These are phyloP conservation scores for Aspergillus carlsbadensis DNA, from an alignment of 495 filamentous ascomycete genomes.

Conservation along the genomic window DNA sequence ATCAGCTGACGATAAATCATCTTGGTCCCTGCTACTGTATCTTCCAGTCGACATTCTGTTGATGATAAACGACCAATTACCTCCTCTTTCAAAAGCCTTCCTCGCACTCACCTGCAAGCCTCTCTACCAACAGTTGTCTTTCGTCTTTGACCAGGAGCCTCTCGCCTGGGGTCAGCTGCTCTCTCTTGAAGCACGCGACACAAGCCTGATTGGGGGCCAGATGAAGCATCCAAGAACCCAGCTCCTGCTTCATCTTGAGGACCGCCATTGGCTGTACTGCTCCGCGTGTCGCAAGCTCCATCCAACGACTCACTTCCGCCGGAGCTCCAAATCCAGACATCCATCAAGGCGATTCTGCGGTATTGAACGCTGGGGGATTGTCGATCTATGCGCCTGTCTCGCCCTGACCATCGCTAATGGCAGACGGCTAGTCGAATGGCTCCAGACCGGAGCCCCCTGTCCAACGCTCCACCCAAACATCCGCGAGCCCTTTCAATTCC, in stretches of 20 bases:
- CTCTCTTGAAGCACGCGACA: background rate
- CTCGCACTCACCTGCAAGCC: constrained; percentile 18
- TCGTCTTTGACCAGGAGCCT: background rate
- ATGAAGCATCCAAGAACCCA: background rate
- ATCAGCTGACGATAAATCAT: background rate
- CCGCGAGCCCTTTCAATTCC: background rate
- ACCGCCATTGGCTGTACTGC: constrained; percentile 12
- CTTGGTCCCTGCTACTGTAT: background rate
- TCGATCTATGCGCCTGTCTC: constrained; percentile 27
- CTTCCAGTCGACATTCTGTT: constrained; percentile 11
- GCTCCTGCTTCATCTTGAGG: constrained; percentile 11
- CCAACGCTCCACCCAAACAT: background rate
- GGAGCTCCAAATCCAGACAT: no score
- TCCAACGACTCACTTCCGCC: background rate
- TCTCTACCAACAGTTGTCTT: constrained; percentile 5
- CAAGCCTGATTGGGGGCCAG: background rate
- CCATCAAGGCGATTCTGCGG: background rate
- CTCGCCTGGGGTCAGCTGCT: constrained; percentile 4
- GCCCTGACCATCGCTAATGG: constrained; percentile 9
- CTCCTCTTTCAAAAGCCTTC: constrained; percentile 9
- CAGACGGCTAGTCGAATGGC: background rate
- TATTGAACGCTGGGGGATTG: constrained; percentile 7
- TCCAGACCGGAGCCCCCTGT: background rate
- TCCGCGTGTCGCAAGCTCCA: constrained; percentile 13
- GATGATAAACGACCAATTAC: background rate